These are phyloP conservation scores for Suillus hirtellus DNA, from an alignment of 768 basidiomycete species.

Conservation along the genomic window DNA sequence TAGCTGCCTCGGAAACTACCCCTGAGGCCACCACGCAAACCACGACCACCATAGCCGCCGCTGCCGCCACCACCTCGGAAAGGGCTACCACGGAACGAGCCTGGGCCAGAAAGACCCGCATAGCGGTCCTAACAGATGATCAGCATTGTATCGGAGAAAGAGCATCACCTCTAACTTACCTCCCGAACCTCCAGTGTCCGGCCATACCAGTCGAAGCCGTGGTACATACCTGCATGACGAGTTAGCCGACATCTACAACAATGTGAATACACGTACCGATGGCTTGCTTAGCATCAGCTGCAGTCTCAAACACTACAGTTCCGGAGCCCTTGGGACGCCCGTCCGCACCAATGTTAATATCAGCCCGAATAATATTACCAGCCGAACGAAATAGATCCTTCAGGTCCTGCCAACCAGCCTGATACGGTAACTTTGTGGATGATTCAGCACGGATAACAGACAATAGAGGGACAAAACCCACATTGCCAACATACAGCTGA, in stretches of 20 bases:
- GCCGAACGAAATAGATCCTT: conserved; percentile 97
- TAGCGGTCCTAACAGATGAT: conserved; percentile 72
- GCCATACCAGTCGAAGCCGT: conserved; percentile 97
- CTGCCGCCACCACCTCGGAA: conserved; percentile 24
- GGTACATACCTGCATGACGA: conserved; percentile 75
- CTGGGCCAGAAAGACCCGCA: conserved; percentile 76
- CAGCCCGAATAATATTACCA: conserved; percentile 93
- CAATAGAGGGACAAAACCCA: conserved; percentile 35
- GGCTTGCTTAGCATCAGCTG: conserved; percentile 88
- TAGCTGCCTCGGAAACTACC: conserved; percentile 54
- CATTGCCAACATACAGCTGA: conserved; percentile 92
- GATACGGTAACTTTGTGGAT: conserved; percentile 74
- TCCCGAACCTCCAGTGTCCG: conserved; percentile 94
- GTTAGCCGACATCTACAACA: neutral
- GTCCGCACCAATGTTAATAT: conserved; percentile 91
- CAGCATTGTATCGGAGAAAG: conserved; percentile 1
- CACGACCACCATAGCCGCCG: conserved; percentile 43
- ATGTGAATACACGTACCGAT: conserved; percentile 63
- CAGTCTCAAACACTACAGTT: conserved; percentile 93
- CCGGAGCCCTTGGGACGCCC: conserved; percentile 95
- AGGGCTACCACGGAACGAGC: conserved; percentile 52
- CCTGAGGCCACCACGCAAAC: conserved; percentile 52
- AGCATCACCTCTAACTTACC: conserved; percentile 42
- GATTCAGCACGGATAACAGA: conserved; percentile 11
- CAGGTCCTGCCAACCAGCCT: conserved; percentile 98